Conservation (phyloP, 345 rosid genomes). For the Eucalyptus erythrocorys region DNA sequence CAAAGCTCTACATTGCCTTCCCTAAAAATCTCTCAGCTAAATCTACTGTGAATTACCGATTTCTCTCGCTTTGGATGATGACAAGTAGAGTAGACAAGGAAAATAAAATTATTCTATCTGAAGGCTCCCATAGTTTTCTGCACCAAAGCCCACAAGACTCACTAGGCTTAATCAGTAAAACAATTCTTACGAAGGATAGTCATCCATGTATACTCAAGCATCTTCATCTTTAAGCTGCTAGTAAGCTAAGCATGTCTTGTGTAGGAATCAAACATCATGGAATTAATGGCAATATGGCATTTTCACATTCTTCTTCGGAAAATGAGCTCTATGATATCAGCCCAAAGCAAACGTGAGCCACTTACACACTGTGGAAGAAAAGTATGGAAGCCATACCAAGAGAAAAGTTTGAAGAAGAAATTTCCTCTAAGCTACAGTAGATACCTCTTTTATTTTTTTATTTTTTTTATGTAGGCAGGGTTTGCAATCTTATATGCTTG, state of each 20-base stretch:
- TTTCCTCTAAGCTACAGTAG: not conserved
- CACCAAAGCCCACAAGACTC: not conserved
- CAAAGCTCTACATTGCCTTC: not conserved
- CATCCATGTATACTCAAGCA: not conserved
- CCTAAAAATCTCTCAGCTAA: not conserved
- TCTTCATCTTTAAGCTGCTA: not conserved
- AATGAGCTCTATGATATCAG: not conserved
- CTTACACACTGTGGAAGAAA: not conserved
- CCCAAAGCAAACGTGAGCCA: not conserved
- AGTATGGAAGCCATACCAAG: not conserved
- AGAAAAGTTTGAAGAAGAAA: not conserved
- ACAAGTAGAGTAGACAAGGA: not conserved
- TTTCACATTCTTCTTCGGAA: not conserved
- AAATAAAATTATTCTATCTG: not conserved
- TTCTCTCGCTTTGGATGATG: not conserved
- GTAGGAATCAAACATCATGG: not conserved
- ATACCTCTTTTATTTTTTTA: not conserved
- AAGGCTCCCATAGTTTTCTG: not conserved
- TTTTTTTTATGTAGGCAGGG: constrained; percentile 24
- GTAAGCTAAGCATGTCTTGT: not conserved
- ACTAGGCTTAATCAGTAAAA: not conserved
- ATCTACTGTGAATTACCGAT: not conserved
- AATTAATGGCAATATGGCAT: not conserved
- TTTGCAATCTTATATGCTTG: constrained; percentile 60
- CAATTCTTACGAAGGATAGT: not conserved